Evolutionary conservation across 306 rosid genomes (phyloP).

Genomic region (Pueraria montana): DNA sequence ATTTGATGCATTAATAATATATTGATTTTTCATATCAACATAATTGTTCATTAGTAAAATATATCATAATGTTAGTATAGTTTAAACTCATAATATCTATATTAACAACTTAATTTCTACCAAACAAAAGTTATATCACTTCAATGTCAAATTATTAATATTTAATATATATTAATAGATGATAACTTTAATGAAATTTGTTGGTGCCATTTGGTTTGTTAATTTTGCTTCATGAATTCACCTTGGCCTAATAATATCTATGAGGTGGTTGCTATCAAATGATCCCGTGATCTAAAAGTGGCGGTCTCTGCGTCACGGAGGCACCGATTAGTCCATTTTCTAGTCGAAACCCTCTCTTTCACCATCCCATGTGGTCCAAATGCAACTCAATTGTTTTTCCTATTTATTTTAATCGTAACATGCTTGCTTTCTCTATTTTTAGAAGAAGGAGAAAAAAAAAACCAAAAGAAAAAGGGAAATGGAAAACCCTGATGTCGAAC

Average conservation of each 20-base stretch:
- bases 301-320: conserved; percentile 46
- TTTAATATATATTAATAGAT: background rate
- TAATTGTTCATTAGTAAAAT: background rate
- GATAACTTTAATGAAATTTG: background rate
- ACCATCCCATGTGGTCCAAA: conserved; percentile 59
- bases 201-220: no score
- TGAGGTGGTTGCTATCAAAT: conserved; percentile 28
- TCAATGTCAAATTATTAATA: background rate
- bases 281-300: conserved; percentile 47
- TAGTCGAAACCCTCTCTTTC: conserved; percentile 42
- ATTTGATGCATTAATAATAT: background rate
- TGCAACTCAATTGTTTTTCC: conserved; percentile 31
- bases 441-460: background rate
- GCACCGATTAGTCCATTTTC: conserved; percentile 51
- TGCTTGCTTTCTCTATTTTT: conserved; percentile 21
- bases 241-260: background rate
- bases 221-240: background rate
- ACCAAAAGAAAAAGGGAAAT: background rate
- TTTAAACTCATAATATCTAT: background rate
- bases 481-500: conserved; percentile 26
- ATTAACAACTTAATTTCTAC: background rate
- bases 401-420: conserved; percentile 26
- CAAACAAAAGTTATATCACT: background rate
- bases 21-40: background rate
- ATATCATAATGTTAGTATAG: background rate